These are phyloP conservation scores for Asclepias syriaca DNA, from an alignment of 257 asterid genomes.

Conservation along the genomic window DNA sequence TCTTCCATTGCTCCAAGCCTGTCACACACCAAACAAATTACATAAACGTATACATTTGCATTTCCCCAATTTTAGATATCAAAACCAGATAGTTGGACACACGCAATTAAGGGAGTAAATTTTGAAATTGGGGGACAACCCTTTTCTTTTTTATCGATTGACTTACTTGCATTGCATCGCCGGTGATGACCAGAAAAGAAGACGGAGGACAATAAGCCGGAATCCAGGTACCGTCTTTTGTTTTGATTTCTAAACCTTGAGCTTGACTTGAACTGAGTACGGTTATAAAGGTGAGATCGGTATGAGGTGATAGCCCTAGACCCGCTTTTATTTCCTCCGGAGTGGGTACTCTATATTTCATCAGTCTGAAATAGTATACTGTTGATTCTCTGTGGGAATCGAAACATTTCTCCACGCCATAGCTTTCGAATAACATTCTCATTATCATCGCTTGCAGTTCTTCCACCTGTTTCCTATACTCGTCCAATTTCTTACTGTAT, in stretches of 20 bases:
- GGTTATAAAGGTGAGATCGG: slow-evolving; percentile 36
- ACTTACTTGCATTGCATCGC: not conserved
- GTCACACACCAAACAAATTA: no score
- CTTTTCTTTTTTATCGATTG: not conserved
- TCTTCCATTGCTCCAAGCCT: slow-evolving; percentile 10
- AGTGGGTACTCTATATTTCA: slow-evolving; percentile 29
- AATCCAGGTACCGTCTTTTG: slow-evolving; percentile 28
- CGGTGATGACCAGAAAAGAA: not conserved
- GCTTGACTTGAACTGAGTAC: slow-evolving; percentile 38
- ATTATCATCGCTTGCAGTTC: slow-evolving; percentile 29
- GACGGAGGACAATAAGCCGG: slow-evolving; percentile 2
- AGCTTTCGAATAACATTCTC: slow-evolving; percentile 37
- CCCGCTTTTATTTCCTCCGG: not conserved
- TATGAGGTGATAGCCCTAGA: slow-evolving; percentile 37
- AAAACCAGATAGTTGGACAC: no score
- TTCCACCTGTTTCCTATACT: slow-evolving; percentile 37
- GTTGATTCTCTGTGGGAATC: slow-evolving; percentile 22
- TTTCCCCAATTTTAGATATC: no score
- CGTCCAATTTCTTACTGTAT: slow-evolving; percentile 45
- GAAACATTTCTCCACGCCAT: slow-evolving; percentile 30
- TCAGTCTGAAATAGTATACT: slow-evolving; percentile 29
- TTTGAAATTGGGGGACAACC: no score
- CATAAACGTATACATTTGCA: no score
- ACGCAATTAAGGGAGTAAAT: no score
- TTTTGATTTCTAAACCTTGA: slow-evolving; percentile 37